Percentiles rank a stretch among this genome's conserved stretches.
These are phyloP conservation scores for Taxawa tesnikishii DNA, from an alignment of 2,329 filamentous ascomycete species.

Conservation along the genomic window DNA sequence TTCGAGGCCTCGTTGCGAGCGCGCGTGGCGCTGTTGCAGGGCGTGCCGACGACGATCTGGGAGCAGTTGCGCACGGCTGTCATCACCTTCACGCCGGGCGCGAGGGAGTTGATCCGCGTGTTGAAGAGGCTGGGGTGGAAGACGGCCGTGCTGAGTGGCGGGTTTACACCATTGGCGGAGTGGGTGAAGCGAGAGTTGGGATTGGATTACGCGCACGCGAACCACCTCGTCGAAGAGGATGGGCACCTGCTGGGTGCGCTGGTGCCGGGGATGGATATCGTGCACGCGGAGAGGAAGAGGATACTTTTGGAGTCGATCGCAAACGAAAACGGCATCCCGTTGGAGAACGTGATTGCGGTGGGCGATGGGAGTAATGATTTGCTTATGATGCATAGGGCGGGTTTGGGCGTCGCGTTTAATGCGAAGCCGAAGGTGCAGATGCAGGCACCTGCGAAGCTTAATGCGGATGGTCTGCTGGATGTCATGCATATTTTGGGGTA, in stretches of 20 bases:
- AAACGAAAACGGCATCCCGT: constrained; percentile 48
- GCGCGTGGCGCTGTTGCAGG: constrained; percentile 68
- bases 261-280: constrained; percentile 55
- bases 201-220: constrained; percentile 80
- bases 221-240: constrained; percentile 56
- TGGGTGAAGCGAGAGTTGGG: constrained; percentile 75
- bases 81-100: constrained; percentile 73
- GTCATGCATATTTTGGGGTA: constrained; percentile 60
- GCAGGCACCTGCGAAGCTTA: constrained; percentile 60
- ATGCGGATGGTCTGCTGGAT: constrained; percentile 58
- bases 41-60: constrained; percentile 59
- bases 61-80: constrained; percentile 56
- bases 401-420: constrained; percentile 70
- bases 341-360: constrained; percentile 59
- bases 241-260: constrained; percentile 58
- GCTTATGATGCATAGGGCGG: constrained; percentile 64
- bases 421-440: constrained; percentile 74
- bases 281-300: constrained; percentile 64
- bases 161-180: constrained; percentile 76
- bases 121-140: constrained; percentile 71
- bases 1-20: constrained; percentile 76
- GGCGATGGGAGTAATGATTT: constrained; percentile 78
- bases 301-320: constrained; percentile 62
- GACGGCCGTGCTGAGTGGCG: constrained; percentile 82
- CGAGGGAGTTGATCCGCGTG: constrained; percentile 58